phyloP scores from a whole-genome alignment of 331 rosid species.

The Rosa hybrid region DNA sequence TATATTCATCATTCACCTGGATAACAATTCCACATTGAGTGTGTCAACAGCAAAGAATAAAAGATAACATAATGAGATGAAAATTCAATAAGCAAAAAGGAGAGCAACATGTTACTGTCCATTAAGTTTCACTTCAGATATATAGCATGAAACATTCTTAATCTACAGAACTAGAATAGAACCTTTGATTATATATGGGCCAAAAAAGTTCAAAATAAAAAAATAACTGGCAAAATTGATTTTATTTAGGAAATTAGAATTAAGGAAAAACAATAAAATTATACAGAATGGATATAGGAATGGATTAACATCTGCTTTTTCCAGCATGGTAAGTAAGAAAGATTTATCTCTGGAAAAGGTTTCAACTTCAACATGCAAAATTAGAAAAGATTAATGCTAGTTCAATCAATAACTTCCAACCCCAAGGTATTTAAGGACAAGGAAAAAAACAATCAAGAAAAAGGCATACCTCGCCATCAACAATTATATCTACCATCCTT shows the following conservation, averaged over 20 bases:
- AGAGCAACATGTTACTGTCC: constrained; percentile 7
- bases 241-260: not conserved
- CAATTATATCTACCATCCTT: constrained; percentile 87
- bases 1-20: constrained; percentile 95
- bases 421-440: not conserved
- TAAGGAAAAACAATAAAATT: not conserved
- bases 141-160: not conserved
- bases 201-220: not conserved
- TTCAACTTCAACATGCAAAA: not conserved
- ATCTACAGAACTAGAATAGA: not conserved
- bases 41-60: constrained; percentile 26
- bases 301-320: too few relatives aligned
- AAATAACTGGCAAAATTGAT: not conserved
- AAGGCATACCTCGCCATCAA: constrained; percentile 84
- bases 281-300: not conserved
- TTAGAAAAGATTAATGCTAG: not conserved
- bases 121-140: constrained; percentile 13
- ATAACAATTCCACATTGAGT: constrained; percentile 27
- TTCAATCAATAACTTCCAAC: not conserved
- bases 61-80: not conserved
- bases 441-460: constrained; percentile 11
- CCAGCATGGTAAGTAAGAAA: not conserved
- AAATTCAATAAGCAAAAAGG: not conserved
- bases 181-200: not conserved
- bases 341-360: not conserved